phyloP scores from a whole-genome alignment of 2,329 filamentous ascomycete species.

The Venturia aucupariae region DNA sequence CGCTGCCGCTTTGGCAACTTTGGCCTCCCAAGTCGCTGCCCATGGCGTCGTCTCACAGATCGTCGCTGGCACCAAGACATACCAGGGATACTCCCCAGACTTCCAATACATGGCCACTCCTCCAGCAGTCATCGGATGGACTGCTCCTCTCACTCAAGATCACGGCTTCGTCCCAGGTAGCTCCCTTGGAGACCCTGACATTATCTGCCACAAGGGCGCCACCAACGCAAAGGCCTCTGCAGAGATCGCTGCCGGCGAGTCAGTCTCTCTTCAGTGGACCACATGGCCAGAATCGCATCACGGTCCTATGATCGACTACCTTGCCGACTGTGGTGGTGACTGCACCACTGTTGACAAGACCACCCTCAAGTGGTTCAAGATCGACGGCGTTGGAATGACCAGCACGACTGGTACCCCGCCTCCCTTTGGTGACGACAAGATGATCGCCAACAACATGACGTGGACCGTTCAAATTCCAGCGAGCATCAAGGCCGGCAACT shows the following conservation, averaged over 20 bases:
- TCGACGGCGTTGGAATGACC: constrained; percentile 41
- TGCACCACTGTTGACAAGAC: constrained; percentile 46
- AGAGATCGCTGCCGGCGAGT: constrained; percentile 50
- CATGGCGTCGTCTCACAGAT: constrained; percentile 15
- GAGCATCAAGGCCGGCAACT: constrained; percentile 46
- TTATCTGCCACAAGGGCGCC: constrained; percentile 54
- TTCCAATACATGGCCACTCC: constrained; percentile 15
- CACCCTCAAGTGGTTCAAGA: constrained; percentile 53
- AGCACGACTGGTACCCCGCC: constrained; percentile 17
- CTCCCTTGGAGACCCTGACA: constrained; percentile 27
- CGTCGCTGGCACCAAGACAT: constrained; percentile 13
- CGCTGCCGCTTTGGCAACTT: constrained; percentile 10
- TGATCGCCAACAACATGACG: constrained; percentile 39
- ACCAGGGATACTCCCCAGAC: constrained; percentile 14
- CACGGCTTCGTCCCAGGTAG: constrained; percentile 6
- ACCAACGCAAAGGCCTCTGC: constrained; percentile 43
- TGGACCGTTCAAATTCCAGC: constrained; percentile 44
- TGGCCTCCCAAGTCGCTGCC: constrained; percentile 7
- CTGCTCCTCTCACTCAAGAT: constrained; percentile 12
- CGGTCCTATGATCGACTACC: constrained; percentile 55
- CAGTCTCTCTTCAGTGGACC: constrained; percentile 46
- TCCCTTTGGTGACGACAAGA: constrained; percentile 47
- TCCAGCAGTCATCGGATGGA: constrained; percentile 14
- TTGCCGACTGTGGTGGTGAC: constrained; percentile 49
- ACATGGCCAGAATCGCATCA: constrained; percentile 55